Base-by-base conservation (phyloP, 1,139 yeast genomes). In the Yamadazyma siamensis region DNA sequence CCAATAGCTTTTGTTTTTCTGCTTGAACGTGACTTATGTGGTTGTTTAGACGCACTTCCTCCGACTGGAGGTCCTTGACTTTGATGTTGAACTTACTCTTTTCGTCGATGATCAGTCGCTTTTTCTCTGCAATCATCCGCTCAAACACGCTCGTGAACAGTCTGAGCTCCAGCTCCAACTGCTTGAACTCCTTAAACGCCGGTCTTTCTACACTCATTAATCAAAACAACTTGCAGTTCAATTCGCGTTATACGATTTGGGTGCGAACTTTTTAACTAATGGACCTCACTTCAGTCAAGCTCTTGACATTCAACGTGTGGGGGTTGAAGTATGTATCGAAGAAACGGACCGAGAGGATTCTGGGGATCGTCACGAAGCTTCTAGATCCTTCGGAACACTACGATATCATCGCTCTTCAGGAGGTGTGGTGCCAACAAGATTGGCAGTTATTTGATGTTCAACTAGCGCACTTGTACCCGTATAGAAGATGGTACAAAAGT, bases 331-430 rank as follows among this genome's bases (percentile, higher is more conserved):
- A 61, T 49, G 83, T 91, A 4, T 80, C 96, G 13, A 82, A 80
- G 46, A 62, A 61, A 38, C 65, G 98, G 22, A 58, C 61, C 28
- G 71, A 69, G 41, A 65, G 99, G 28, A 63, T 91, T 15, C 54
- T 50, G 16, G 95, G 89, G 4, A 83, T 91, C 19, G 95, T 94
- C 0, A 73, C 79, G 26, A 62, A 73, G 31, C 57, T 91, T 6
- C 76, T 80, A 0, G 59, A 61, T 17, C 52, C 62, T 5, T 63
- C 65, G 7, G 68, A 70, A 15, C 66, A 71, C 17, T 88, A 83
- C 55, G 96, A 91, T 55, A 71, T 91, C 10, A 74, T 91, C 9
- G 96, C 96, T 0, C 63, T 91, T 14, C 98, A 91, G 54, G 98
- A 91, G 54, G 71, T 94, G 7, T 91, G 99, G 99, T 81, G 83